Evolutionary conservation across 345 rosid genomes (phyloP).

Genomic region (Acer saccharum): DNA sequence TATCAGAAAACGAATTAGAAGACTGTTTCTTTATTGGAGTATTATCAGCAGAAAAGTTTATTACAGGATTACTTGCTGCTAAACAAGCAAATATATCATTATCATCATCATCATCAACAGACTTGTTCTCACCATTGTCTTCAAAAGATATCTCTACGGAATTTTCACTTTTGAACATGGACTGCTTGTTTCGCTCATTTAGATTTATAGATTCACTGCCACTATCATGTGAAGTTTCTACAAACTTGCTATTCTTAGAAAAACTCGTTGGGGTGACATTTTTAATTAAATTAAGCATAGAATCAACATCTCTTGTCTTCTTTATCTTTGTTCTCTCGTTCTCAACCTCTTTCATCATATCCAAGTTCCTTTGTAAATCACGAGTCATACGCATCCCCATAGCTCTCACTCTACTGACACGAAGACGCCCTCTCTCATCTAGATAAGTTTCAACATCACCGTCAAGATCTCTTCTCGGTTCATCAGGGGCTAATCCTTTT

Average conservation of each 20-base stretch:
- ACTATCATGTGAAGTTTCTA: conserved; percentile 33
- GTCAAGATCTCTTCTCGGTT: conserved; percentile 41
- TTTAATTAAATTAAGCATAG: conserved; percentile 31
- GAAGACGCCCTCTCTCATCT: conserved; percentile 77
- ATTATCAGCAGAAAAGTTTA: conserved; percentile 41
- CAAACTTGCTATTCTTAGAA: conserved; percentile 38
- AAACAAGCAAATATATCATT: conserved; percentile 64
- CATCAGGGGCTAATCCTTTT: conserved; percentile 38
- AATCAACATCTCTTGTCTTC: conserved; percentile 22
- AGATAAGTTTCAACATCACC: conserved; percentile 74
- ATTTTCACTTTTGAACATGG: conserved; percentile 32
- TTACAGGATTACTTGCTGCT: conserved; percentile 59
- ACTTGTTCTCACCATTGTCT: conserved; percentile 47
- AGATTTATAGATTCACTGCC: conserved; percentile 34
- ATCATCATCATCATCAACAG: conserved; percentile 56
- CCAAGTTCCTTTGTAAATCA: conserved; percentile 94
- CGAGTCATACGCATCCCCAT: conserved; percentile 97
- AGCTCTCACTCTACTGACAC: conserved; percentile 76
- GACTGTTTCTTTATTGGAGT: conserved; percentile 32
- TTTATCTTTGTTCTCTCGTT: conserved; percentile 37
- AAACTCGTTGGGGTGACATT: conserved; percentile 26
- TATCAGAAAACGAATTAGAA: conserved; percentile 57
- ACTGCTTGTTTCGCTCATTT: conserved; percentile 33
- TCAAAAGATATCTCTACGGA: conserved; percentile 79
- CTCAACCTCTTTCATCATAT: conserved; percentile 85